Evolutionary conservation across 129 eudicot species (phyloP), one percentile per base, ranked within the genome.

Genomic region (Tagetes erecta): DNA sequence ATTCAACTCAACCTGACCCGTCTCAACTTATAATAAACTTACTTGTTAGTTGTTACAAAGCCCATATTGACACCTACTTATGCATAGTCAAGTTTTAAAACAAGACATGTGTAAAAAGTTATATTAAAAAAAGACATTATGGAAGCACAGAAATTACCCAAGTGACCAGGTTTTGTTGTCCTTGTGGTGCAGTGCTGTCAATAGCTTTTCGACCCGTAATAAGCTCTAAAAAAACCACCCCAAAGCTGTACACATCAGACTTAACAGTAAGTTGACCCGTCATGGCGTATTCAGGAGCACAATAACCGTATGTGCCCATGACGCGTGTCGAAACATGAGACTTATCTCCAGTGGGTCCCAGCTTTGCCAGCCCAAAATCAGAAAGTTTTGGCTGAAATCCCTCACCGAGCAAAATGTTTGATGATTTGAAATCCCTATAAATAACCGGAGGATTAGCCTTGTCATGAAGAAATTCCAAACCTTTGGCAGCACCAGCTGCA

Each of bases 221-320:
- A 80, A 94, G 91, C 87, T 94, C 98, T 49, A 90, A 74, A 77
- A 94, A 90, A 30, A 94, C 98, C 7, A 90, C 98, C 3, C 98
- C 98, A 70, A 90, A 94, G 72, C 98, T 94, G 66, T 94, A 94
- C 6, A 94, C 98, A 60, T 90, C 97, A 30, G 98, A 94, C 56
- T 94, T 90, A 11, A 90, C 98, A 0, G 98, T 94, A 84, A 94
- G 79, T 64, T 90, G 98, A 8, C 98, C 98, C 0, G 97, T 94
- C 98, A 94, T 94, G 71, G 98, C 98, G 75, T 94, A 94, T 75
- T 94, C 98, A 27, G 98, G 97, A 53, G 98, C 98, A 85, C 98
- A 94, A 68, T 94, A 94, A 40, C 98, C 98, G 34, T 90, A 94
- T n/a, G 98, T 94, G 42, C 98, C 97, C 98, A 94, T 94, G 56